Percentiles rank a stretch among this genome's conserved stretches.
phyloP scores from a whole-genome alignment of 2,329 filamentous ascomycete species.

The Stachybotrys chartarum region DNA sequence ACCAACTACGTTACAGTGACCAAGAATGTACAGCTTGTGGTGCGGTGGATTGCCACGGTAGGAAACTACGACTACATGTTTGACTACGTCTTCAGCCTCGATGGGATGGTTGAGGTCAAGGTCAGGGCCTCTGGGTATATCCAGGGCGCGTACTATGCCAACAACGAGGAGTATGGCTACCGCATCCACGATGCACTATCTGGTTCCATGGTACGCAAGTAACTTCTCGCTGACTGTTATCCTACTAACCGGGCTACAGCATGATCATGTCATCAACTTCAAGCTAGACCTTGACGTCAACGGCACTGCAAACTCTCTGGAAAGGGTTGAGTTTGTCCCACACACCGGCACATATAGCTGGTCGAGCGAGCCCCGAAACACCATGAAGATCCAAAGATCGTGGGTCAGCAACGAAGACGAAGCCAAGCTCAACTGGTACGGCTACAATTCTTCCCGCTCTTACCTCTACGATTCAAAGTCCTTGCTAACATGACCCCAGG shows the following conservation, averaged over 20 bases:
- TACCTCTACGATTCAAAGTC: conserved; percentile 10
- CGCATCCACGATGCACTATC: conserved; percentile 39
- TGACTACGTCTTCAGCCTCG: conserved; percentile 41
- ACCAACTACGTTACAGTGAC: conserved; percentile 32
- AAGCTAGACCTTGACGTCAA: conserved; percentile 47
- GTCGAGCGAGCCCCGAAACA: conserved; percentile 40
- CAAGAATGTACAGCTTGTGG: conserved; percentile 38
- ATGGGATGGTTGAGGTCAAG: conserved; percentile 44
- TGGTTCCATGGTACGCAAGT: conserved; percentile 28
- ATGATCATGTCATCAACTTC: conserved; percentile 49
- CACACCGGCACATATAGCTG: conserved; percentile 34
- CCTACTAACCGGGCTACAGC: conserved; percentile 13
- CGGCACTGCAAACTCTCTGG: conserved; percentile 37
- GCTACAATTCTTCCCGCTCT: conserved; percentile 36
- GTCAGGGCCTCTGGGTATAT: conserved; percentile 48
- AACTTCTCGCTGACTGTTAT: not conserved
- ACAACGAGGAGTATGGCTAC: conserved; percentile 42
- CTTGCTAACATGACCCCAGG: not conserved
- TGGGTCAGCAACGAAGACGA: conserved; percentile 35
- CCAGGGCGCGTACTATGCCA: conserved; percentile 36
- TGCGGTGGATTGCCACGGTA: conserved; percentile 41
- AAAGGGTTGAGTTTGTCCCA: conserved; percentile 25
- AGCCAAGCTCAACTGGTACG: conserved; percentile 38
- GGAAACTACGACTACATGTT: conserved; percentile 50
- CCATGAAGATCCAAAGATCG: conserved; percentile 40